Base-by-base conservation (phyloP, 2,329 filamentous ascomycete species). In the Malbranchea cinnamomea region DNA sequence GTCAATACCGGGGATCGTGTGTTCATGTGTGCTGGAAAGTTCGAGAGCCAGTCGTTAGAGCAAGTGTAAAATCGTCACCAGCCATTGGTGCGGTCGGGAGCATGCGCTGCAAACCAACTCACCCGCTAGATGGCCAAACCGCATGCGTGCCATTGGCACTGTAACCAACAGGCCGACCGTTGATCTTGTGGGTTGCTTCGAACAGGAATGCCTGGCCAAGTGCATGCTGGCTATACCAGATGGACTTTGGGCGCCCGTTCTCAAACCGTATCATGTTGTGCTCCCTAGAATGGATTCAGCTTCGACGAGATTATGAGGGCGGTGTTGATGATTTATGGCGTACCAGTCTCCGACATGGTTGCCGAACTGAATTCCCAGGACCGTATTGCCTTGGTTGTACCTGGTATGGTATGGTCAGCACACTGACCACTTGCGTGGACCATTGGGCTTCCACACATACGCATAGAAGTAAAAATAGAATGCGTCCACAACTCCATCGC, bases 181-280 rank as follows among this genome's bases (percentile, higher is more conserved):
- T 63, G 25, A 55, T 47, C 42, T 75, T 71, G 37, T 74, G 61
- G 1, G 68, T 55, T 2, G 62, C 56, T 3, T 52, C 39, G 43
- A 74, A 78, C 2, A 57, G 62, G 47, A 77, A 78, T 1, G 74
- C 73, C 48, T 78, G 58, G 4, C 74, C 74, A 37, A 63, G 60
- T 17, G 59, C 50, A 46, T 78, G 74, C 44, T 78, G 73, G 30
- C 63, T 69, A 44, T 64, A 77, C 69, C 71, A 78, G 8, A 78
- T 47, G 1, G 60, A 56, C 37, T 62, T 48, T 0, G 74, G 74
- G 1, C 42, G 37, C 6, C 67, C 67, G 31, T 73, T 57, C 10
- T 56, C 30, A 48, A 79, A 79, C 7, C 74, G 70, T 18, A 79
- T 57, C 70, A 75, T 74, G 32, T 67, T 72, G 47, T 77, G 71